Conservation (phyloP, 371 early-diverging fungal genomes). For the Mortierella sp. region DNA sequence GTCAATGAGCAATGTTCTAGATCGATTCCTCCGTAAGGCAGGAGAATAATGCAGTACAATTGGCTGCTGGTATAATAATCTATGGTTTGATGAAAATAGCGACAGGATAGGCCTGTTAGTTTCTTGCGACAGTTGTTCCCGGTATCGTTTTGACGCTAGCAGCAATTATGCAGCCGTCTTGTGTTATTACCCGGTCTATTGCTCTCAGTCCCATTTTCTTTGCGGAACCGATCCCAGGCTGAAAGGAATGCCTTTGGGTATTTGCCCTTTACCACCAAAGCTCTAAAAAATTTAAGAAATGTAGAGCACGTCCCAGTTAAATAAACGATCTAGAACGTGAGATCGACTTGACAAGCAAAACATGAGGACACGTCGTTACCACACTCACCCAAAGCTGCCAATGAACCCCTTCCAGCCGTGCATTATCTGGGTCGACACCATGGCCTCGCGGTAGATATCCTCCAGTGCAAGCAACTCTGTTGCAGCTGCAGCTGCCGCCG, state of each 20-base stretch:
- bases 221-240: conserved; percentile 79
- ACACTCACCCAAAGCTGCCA: conserved; percentile 51
- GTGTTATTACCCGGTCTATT: conserved; percentile 63
- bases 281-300: conserved; percentile 10
- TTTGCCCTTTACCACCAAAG: conserved; percentile 42
- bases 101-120: background rate
- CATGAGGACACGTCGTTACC: background rate
- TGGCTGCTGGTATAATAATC: conserved; percentile 62
- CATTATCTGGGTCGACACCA: conserved; percentile 51
- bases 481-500: conserved; percentile 7
- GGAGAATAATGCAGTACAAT: conserved; percentile 77
- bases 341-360: background rate
- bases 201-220: conserved; percentile 74
- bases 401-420: conserved; percentile 56
- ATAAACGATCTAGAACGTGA: background rate
- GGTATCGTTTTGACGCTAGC: background rate
- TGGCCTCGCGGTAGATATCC: conserved; percentile 50
- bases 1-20: conserved; percentile 68
- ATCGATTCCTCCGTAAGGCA: conserved; percentile 79
- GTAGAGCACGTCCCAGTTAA: background rate
- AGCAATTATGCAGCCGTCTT: too few relatives aligned
- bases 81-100: background rate
- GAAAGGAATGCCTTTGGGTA: conserved; percentile 71
- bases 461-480: conserved; percentile 25
- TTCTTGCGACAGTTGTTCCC: background rate